phyloP scores from a whole-genome alignment of 768 basidiomycete genomes.

The Rhodosporidiobolus odoratus region DNA sequence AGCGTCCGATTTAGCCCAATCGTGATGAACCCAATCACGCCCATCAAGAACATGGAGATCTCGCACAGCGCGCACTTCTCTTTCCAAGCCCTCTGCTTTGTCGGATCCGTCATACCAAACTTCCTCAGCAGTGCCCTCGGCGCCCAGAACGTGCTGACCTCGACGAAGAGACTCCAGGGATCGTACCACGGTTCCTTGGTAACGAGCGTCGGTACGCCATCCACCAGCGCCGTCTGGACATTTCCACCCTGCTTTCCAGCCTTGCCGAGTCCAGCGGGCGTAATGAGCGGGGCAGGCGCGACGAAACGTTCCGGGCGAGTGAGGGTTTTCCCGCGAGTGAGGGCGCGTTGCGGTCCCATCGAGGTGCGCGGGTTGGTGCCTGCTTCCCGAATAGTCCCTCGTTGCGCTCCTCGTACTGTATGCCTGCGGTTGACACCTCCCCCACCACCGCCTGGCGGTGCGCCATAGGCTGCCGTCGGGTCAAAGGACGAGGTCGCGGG shows the following conservation, averaged over 20 bases:
- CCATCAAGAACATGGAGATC: slow-evolving; percentile 73
- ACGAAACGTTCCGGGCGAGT: slow-evolving; percentile 92
- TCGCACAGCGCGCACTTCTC: slow-evolving; percentile 93
- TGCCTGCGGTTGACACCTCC: slow-evolving; percentile 17
- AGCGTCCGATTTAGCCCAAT: slow-evolving; percentile 89
- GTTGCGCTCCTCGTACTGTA: slow-evolving; percentile 33
- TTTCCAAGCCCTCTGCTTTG: slow-evolving; percentile 84
- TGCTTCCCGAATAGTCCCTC: slow-evolving; percentile 31
- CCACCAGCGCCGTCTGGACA: slow-evolving; percentile 30
- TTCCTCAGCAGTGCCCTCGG: slow-evolving; percentile 68
- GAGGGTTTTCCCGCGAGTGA: slow-evolving; percentile 65
- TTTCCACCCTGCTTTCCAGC: slow-evolving; percentile 26
- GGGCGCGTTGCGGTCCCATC: slow-evolving; percentile 2
- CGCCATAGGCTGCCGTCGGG: slow-evolving; percentile 3
- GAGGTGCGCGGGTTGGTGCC: slow-evolving; percentile 12
- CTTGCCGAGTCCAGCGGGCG: slow-evolving; percentile 56
- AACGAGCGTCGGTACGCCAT: slow-evolving; percentile 40
- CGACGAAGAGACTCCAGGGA: slow-evolving; percentile 76
- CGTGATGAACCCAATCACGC: slow-evolving; percentile 78
- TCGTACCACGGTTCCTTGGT: slow-evolving; percentile 41
- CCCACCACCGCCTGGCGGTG: background rate
- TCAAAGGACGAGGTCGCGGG: slow-evolving; percentile 10
- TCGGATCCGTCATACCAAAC: slow-evolving; percentile 71
- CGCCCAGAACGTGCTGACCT: slow-evolving; percentile 82
- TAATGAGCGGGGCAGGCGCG: slow-evolving; percentile 88